These are phyloP conservation scores for Bjerkandera adusta DNA, from an alignment of 1,284 basidiomycete species.

Conservation along the genomic window DNA sequence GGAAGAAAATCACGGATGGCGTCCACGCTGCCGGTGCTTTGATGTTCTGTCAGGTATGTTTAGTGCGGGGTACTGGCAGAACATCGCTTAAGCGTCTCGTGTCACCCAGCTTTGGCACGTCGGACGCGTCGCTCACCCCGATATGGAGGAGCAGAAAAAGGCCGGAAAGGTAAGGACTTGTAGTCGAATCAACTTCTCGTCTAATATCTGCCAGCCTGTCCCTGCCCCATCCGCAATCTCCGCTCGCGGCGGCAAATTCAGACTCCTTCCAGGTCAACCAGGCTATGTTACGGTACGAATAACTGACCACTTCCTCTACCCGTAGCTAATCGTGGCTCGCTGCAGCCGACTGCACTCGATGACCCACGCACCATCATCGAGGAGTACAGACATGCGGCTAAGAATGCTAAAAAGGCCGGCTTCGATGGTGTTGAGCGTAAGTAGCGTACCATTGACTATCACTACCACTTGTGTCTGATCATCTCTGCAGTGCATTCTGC, in stretches of 20 bases:
- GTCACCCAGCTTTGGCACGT: conserved; percentile 11
- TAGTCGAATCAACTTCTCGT: no score
- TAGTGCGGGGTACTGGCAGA: no score
- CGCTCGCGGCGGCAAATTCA: conserved; percentile 10
- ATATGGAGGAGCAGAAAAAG: conserved; percentile 11
- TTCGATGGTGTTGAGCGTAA: conserved; percentile 15
- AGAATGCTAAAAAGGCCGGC: conserved; percentile 13
- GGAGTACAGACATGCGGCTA: conserved; percentile 10
- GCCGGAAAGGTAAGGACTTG: conserved; percentile 10
- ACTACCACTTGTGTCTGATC: not conserved
- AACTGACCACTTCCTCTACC: not conserved
- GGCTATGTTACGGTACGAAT: conserved; percentile 8
- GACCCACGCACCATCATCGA: conserved; percentile 7
- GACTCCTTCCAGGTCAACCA: conserved; percentile 5
- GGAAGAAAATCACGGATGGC: conserved; percentile 42
- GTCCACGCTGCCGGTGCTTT: not conserved
- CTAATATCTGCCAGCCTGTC: conserved; percentile 10
- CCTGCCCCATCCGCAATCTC: conserved; percentile 11
- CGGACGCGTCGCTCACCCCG: conserved; percentile 9
- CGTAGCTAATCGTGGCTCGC: not conserved
- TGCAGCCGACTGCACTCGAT: conserved; percentile 8
- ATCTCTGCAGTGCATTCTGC: conserved; percentile 39
- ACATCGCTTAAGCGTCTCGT: not conserved
- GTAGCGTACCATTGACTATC: not conserved
- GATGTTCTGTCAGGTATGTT: not conserved